Base-by-base conservation (phyloP, 306 rosid species). In the Quercus berberidifolia region DNA sequence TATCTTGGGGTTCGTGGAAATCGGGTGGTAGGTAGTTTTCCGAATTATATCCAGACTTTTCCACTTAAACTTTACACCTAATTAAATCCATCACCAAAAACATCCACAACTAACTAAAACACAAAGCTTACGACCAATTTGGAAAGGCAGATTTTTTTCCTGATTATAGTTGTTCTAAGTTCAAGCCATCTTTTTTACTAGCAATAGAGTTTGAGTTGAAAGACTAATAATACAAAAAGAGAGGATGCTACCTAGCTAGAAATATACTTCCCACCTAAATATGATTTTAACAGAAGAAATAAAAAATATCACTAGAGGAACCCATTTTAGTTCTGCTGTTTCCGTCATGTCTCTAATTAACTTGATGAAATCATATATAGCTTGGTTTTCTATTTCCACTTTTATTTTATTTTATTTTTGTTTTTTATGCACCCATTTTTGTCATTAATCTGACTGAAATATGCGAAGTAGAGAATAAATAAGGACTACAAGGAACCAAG, bases 261-360 rank as follows among this genome's bases (percentile, higher is more conserved):
- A 74, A 82, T 77, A 78, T 84, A 90, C 93, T 69, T 80, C 71
- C 74, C 73, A 90, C 95, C 92, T 78, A 78, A 79, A 81, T 38
- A 63, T 67, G 79, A 65, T 69, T 77, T 74, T 78, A 57, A 30
- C 55, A 15, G 78, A 86, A 86, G 81, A 85, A 86, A 81, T 74
- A 76, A 71, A 77, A 49, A 76, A 77, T 20, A 75, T 60, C 26
- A 74, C 65, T 49, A 56, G 52, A 74, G 80, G 69, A 70, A 81
- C 79, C 80, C 64, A 70, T 85, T 79, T 80, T 83, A 80, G 90
- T 87, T 92, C 83, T 79, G 74, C 60, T 76, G 94, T 88, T 82
- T 83, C 89, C 88, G 38, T 88, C 97, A 85, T 80, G 55, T 74
- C 82, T 76, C 79, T 81, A 71, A 79, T 67, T 82, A 81, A 81